These are phyloP conservation scores for Saprolegnia parasitica DNA, from an alignment of 352 stramenopile species.

Conservation along the genomic window DNA sequence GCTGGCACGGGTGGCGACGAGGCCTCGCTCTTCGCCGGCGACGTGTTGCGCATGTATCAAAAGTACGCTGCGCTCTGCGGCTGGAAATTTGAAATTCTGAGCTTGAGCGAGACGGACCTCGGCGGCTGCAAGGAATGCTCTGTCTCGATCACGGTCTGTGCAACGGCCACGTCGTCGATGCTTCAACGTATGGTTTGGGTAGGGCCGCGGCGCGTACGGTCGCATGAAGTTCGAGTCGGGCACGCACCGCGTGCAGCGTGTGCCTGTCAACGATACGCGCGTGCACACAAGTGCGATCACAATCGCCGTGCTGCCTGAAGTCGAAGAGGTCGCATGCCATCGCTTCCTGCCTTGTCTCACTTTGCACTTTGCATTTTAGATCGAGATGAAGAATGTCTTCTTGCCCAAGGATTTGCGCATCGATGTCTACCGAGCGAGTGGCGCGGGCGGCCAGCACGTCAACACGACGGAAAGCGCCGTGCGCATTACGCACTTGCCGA, in stretches of 20 bases:
- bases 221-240: constrained; percentile 98
- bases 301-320: constrained; percentile 94
- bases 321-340: constrained; percentile 53
- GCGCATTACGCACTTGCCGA: constrained; percentile 96
- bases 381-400: constrained; percentile 74
- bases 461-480: constrained; percentile 99
- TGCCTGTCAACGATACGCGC: constrained; percentile 94
- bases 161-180: not conserved
- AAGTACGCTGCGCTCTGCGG: constrained; percentile 75
- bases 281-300: constrained; percentile 97
- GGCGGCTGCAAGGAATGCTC: constrained; percentile 83
- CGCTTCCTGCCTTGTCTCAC: not conserved
- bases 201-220: constrained; percentile 87
- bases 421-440: constrained; percentile 95
- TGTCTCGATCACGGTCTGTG: constrained; percentile 42
- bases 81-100: constrained; percentile 91
- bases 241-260: constrained; percentile 96
- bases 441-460: constrained; percentile 98
- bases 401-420: constrained; percentile 96
- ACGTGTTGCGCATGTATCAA: constrained; percentile 92
- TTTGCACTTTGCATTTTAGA: constrained; percentile 30
- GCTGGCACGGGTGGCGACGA: constrained; percentile 95
- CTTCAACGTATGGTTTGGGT: not conserved
- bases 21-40: constrained; percentile 93
- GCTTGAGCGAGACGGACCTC: constrained; percentile 72